Evolutionary conservation across 2,329 filamentous ascomycete genomes (phyloP).

Genomic region (Ophiognomonia clavigignenti-juglandacearum): DNA sequence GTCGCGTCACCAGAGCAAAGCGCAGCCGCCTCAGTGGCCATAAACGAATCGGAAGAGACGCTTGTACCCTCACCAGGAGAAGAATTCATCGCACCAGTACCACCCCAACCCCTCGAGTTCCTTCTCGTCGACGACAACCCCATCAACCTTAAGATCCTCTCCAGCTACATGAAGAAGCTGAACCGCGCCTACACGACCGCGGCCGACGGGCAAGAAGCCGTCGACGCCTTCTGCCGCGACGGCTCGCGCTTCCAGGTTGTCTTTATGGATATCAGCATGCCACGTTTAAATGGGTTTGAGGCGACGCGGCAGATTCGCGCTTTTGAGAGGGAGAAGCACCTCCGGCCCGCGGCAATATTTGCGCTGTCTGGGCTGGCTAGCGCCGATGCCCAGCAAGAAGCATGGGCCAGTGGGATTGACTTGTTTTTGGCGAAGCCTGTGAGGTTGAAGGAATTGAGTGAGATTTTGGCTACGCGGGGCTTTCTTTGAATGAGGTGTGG

Average conservation of each 20-base stretch:
- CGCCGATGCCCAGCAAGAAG: slow-evolving; percentile 37
- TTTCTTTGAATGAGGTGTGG: no score
- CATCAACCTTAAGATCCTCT: slow-evolving; percentile 34
- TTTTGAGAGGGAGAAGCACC: slow-evolving; percentile 18
- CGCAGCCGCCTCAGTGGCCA: neutral
- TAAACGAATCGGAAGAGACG: neutral
- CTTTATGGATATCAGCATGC: slow-evolving; percentile 39
- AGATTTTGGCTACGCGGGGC: neutral
- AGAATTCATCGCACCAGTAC: neutral
- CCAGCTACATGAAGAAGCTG: slow-evolving; percentile 30
- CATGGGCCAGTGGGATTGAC: slow-evolving; percentile 39
- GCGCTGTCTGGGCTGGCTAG: slow-evolving; percentile 42
- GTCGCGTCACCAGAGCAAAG: neutral
- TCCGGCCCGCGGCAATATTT: slow-evolving; percentile 35
- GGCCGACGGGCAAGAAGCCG: slow-evolving; percentile 41
- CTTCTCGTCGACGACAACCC: slow-evolving; percentile 37
- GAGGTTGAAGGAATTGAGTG: slow-evolving; percentile 21
- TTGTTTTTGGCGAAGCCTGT: slow-evolving; percentile 45
- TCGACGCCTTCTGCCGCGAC: slow-evolving; percentile 33
- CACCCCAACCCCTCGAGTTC: neutral
- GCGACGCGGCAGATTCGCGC: slow-evolving; percentile 23
- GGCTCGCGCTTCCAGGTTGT: slow-evolving; percentile 35
- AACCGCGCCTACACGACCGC: slow-evolving; percentile 36
- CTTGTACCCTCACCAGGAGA: neutral
- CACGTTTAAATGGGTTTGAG: slow-evolving; percentile 27